Percentiles rank a stretch among this genome's conserved stretches.
Conservation (phyloP, 805 yeast genomes). For the Pichia insulana region DNA sequence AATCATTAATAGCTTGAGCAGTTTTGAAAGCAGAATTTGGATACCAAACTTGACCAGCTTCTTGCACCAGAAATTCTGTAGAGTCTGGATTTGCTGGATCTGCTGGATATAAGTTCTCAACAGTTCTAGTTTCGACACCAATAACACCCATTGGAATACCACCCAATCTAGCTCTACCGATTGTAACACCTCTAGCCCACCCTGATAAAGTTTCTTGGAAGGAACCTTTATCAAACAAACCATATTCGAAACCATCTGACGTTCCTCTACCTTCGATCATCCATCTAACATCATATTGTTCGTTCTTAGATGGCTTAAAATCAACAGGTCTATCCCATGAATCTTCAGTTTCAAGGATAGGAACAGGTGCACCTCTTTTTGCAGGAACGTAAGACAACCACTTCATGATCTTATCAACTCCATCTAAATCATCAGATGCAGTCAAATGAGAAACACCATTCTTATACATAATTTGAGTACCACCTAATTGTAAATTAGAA, state of each 20-base stretch:
- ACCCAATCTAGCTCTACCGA: conserved; percentile 97
- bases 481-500: conserved; percentile 96
- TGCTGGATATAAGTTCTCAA: conserved; percentile 90
- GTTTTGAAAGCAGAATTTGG: conserved; percentile 99
- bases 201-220: conserved; percentile 96
- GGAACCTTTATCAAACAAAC: conserved; percentile 86
- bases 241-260: conserved; percentile 72
- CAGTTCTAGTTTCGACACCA: conserved; percentile 86
- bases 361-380: conserved; percentile 81
- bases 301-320: conserved; percentile 61
- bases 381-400: conserved; percentile 97
- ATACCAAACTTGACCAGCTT: conserved; percentile 99
- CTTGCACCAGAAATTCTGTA: conserved; percentile 77
- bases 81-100: conserved; percentile 98
- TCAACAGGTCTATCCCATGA: conserved; percentile 92
- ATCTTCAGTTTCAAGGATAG: conserved; percentile 74
- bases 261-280: conserved; percentile 76
- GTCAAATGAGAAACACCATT: conserved; percentile 98
- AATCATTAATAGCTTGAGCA: conserved; percentile 95
- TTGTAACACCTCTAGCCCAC: conserved; percentile 98
- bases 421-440: conserved; percentile 94
- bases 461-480: conserved; percentile 96
- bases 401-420: conserved; percentile 87
- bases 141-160: conserved; percentile 99
- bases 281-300: conserved; percentile 88